Evolutionary conservation across 495 filamentous ascomycete genomes (phyloP), one percentile per base, ranked within the genome.

Genomic region (Aspergillus bridgeri): DNA sequence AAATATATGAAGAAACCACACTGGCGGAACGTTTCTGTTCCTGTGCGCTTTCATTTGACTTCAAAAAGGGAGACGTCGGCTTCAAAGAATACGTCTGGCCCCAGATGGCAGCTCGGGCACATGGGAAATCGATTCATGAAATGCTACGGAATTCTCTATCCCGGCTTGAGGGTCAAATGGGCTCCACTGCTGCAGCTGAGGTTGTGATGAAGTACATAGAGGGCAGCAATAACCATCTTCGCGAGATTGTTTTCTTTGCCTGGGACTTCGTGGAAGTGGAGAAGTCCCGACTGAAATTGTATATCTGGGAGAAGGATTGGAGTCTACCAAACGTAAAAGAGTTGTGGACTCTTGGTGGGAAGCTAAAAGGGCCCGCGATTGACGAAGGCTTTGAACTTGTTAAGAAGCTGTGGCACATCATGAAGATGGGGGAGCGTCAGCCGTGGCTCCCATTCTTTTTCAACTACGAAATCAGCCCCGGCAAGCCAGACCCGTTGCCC

Each of bases 281-380:
- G 3, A 50, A 50, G 17, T 50, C 48, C 5, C 5, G 48, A 50
- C 48, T 50, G 48, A 50, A 50, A 22, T 27, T 50, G 19, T 50
- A 50, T 27, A 13, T 50, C 2, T 23, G 19, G 19, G 23, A 22
- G 20, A 22, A 27, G 19, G 20, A 50, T 23, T 2, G 6, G 5
- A 23, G 20, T 27, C 3, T 22, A 5, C 2, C 19, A 1, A 50
- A 50, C 9, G 48, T 50, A 6, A 1, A 27, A 21, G 48, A 50
- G 48, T 8, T 50, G 2, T 50, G 48, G 20, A 50, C 48, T n/a
- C 48, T 50, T 50, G 48, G 48, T 3, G 48, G 48, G 48, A 50
- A 50, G 48, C 5, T 50, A 9, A 22, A 50, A n/a, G 48, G 48
- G 6, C 48, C 48, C 5, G 48, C 17, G 48, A 50, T 27, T 22